Base-by-base conservation (phyloP, 805 yeast genomes). In the Suhomyces faveliae region DNA sequence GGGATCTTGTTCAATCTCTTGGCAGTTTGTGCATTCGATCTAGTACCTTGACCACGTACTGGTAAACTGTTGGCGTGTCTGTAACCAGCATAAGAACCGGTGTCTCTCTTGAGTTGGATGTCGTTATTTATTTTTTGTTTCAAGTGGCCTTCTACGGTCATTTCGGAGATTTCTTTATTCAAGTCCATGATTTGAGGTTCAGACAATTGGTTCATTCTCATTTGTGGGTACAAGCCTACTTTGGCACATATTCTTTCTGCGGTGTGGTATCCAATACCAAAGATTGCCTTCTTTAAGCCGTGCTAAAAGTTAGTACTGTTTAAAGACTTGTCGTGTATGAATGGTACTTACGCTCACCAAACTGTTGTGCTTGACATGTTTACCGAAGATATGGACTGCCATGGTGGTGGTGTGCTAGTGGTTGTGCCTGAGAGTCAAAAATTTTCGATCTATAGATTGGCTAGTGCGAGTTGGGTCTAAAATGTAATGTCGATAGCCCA, bases 201-300 rank as follows among this genome's bases (percentile, higher is more conserved):
- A 23, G 86, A 74, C 33, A 94, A 78, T 68, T 94, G 96, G 64
- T 88, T 94, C 87, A 91, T 85, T 70, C 96, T 82, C 96, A 92
- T 91, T 63, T 79, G 76, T 40, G 98, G 98, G 62, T 91, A 92
- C 50, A 94, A 79, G 9, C 96, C 97, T 19, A 92, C 80, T 62
- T 83, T 89, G 35, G 97, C 84, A 64, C 97, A 90, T 45, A 94
- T 74, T 58, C 76, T 74, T 53, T 79, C 80, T 2, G 97, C 92
- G 8, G 87, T 81, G 46, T 71, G 66, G 40, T 71, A 67, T n/a
- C 98, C 97, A 35, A 94, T 74, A 24, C 98, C 99, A 63, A 87
- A 91, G 54, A 94, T 85, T 52, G 84, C 84, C 48, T 85, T 78
- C 20, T 91, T 83, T 52, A 94, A 75, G 4, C 95, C 98, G 53